Evolutionary conservation across 2,329 filamentous ascomycete species (phyloP), one percentile per base, ranked within the genome.

Genomic region (Penicillium expansum): DNA sequence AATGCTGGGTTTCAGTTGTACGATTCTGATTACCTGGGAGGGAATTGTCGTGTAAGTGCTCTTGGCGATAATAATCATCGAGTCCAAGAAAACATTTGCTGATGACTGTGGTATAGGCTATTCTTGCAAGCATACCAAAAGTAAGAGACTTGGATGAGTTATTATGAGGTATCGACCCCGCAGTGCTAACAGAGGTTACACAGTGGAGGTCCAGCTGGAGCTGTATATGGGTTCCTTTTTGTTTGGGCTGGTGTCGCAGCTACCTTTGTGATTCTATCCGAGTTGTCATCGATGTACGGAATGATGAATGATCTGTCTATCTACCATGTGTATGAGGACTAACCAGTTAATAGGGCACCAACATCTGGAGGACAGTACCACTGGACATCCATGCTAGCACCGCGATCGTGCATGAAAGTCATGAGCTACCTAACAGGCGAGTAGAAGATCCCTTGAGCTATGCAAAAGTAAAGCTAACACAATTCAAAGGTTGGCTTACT

Each of bases 331-430:
- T 10, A 11, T 4, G 7, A 5, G 14, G 37, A 44, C 27, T 51
- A 20, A 57, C 20, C 5, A 2, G 11, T 7, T 10, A 16, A 20
- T 29, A 73, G 70, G 69, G 67, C 67, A 18, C 71, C 71, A 0
- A 73, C 70, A 1, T 67, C 70, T 22, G 70, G 70, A 27, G 74
- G 74, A 1, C 74, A 76, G 56, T 76, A 76, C 35, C 73, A 76
- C 47, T 76, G 74, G 74, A 72, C 73, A 0, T 71, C 71, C 5
- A 74, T 76, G 58, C 71, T 79, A 30, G 74, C 77, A 7, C 74
- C 75, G 10, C 61, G 57, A 3, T 62, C 58, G 5, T 64, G 49
- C 27, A 71, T 72, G 58, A 74, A 71, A 33, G 62, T 74, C 13
- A 57, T 78, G 2, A 77, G 75, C 38, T 80, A 75, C 53, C 55